These are phyloP conservation scores for Coniella vitis DNA, from an alignment of 2,329 filamentous ascomycete genomes.

Conservation along the genomic window DNA sequence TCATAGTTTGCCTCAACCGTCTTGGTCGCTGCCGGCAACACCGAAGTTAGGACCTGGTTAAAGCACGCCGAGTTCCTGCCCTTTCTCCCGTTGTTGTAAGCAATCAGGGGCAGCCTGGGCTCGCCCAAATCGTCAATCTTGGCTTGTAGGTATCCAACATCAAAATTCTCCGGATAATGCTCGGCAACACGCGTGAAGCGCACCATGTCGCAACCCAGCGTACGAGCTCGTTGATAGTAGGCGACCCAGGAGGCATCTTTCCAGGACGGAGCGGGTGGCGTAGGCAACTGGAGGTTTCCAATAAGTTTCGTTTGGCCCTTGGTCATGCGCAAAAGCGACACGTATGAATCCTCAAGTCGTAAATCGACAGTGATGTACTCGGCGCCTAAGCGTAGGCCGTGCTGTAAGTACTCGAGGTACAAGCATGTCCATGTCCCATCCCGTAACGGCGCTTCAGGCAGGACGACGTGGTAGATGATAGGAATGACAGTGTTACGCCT, in stretches of 20 bases:
- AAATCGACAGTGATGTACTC: slow-evolving; percentile 60
- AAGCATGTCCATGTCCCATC: slow-evolving; percentile 22
- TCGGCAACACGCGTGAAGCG: slow-evolving; percentile 52
- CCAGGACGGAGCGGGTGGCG: slow-evolving; percentile 45
- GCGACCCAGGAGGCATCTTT: slow-evolving; percentile 45
- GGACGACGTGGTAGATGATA: slow-evolving; percentile 46
- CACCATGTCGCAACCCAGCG: slow-evolving; percentile 54
- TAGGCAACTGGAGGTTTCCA: slow-evolving; percentile 42
- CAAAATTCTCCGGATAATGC: slow-evolving; percentile 56
- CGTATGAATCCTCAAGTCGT: slow-evolving; percentile 42
- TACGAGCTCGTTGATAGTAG: slow-evolving; percentile 51
- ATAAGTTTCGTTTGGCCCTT: slow-evolving; percentile 56
- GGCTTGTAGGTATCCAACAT: slow-evolving; percentile 48
- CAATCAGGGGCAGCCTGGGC: slow-evolving; percentile 46
- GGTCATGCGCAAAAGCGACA: slow-evolving; percentile 42
- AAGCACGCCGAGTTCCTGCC: slow-evolving; percentile 61
- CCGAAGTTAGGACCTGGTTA: slow-evolving; percentile 58
- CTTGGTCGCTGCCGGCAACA: slow-evolving; percentile 36
- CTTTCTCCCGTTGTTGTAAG: slow-evolving; percentile 57
- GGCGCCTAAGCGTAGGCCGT: slow-evolving; percentile 54
- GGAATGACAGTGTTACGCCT: slow-evolving; percentile 56
- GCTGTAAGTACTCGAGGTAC: slow-evolving; percentile 51
- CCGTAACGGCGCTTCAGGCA: slow-evolving; percentile 22
- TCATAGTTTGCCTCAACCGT: slow-evolving; percentile 17
- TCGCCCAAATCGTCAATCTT: slow-evolving; percentile 37